Conservation (phyloP, 495 filamentous ascomycete species). For the Penicillium cosmopolitanum region DNA sequence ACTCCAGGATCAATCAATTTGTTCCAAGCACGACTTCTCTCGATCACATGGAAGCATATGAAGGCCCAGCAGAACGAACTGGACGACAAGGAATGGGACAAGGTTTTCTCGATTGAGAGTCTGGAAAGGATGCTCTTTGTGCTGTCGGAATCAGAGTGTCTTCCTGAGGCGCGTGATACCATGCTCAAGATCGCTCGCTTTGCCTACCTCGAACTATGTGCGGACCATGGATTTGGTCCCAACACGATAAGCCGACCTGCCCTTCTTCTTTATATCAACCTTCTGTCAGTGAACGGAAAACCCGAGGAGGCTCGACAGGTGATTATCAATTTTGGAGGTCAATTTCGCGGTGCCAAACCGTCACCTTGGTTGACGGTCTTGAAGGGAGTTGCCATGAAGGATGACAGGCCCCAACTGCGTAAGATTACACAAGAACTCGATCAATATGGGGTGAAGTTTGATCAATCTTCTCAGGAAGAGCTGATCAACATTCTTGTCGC, state of each 20-base stretch:
- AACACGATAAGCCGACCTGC: slow-evolving; percentile 43
- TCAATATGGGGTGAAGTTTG: slow-evolving; percentile 38
- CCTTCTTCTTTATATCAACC: slow-evolving; percentile 54
- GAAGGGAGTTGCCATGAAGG: slow-evolving; percentile 67
- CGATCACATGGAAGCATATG: slow-evolving; percentile 63
- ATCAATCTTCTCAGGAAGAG: slow-evolving; percentile 42
- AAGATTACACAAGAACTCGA: slow-evolving; percentile 33
- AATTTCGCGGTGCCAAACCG: slow-evolving; percentile 32
- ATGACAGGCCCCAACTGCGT: slow-evolving; percentile 51
- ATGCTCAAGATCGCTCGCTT: slow-evolving; percentile 56
- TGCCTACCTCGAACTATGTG: slow-evolving; percentile 57
- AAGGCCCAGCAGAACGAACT: slow-evolving; percentile 38
- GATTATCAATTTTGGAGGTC: slow-evolving; percentile 49
- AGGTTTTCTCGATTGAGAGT: slow-evolving; percentile 53
- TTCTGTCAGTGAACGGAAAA: slow-evolving; percentile 61
- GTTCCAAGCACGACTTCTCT: slow-evolving; percentile 63
- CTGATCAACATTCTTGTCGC: slow-evolving; percentile 40
- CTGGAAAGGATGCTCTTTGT: slow-evolving; percentile 51
- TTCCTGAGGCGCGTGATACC: slow-evolving; percentile 37
- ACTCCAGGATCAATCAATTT: slow-evolving; percentile 58
- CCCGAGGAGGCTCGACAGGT: slow-evolving; percentile 60
- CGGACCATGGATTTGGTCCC: slow-evolving; percentile 40
- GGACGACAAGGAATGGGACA: slow-evolving; percentile 39
- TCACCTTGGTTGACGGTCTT: slow-evolving; percentile 64
- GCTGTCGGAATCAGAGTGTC: slow-evolving; percentile 40